A percentile compares a stretch with the other conserved stretches of the same genome.
Conservation (phyloP, 2,329 filamentous ascomycete species). For the Aspergillus nomiae region DNA sequence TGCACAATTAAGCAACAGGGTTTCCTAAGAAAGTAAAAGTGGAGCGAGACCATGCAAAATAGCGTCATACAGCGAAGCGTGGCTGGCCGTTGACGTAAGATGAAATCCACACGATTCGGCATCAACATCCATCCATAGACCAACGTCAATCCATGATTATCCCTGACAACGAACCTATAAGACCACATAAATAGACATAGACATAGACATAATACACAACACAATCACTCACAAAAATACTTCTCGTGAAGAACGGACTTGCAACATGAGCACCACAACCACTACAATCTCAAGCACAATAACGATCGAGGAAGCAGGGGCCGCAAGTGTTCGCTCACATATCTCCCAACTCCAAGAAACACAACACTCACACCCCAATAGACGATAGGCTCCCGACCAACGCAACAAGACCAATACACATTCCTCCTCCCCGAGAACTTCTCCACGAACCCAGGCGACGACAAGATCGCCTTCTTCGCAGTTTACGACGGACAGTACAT, state of each 20-base stretch:
- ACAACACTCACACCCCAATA: not conserved
- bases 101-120: not conserved
- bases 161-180: not conserved
- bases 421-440: conserved; percentile 1
- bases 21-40: not conserved
- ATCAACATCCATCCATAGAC: not conserved
- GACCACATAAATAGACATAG: not conserved
- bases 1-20: not conserved
- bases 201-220: not conserved
- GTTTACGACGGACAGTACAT: conserved; percentile 15
- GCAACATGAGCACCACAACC: not conserved
- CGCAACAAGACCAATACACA: conserved; percentile 11
- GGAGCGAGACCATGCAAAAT: not conserved
- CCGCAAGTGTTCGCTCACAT: not conserved
- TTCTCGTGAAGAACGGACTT: not conserved
- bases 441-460: not conserved
- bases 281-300: not conserved
- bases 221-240: not conserved
- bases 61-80: not conserved
- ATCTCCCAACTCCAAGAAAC: too few species aligned
- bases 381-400: conserved; percentile 6
- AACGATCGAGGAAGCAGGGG: not conserved
- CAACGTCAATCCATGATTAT: not conserved
- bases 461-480: conserved; percentile 8
- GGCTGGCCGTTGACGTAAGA: not conserved